These are phyloP conservation scores for Penicillium sp. DNA, from an alignment of 2,329 filamentous ascomycete genomes.

Conservation along the genomic window DNA sequence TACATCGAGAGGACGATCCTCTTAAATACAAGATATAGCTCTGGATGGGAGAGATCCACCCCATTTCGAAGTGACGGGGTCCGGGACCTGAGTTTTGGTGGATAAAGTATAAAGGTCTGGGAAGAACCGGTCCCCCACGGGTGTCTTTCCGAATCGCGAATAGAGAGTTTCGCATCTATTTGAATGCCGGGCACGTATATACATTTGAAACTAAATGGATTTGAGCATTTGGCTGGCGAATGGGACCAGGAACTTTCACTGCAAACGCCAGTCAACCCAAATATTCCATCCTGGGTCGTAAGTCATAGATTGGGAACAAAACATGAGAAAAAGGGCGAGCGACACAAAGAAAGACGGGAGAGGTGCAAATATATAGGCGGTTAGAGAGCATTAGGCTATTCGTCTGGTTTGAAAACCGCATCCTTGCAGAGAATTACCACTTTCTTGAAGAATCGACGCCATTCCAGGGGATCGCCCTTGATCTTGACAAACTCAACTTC, in stretches of 20 bases:
- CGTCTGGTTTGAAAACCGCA: constrained; percentile 66
- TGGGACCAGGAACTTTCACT: neutral
- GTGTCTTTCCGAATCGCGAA: neutral
- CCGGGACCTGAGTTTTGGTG: neutral
- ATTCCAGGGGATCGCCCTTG: constrained; percentile 94
- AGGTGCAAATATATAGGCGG: neutral
- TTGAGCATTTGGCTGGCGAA: neutral
- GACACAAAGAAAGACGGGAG: neutral
- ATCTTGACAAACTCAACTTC: constrained; percentile 91
- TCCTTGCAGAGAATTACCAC: constrained; percentile 86
- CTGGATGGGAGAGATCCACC: neutral
- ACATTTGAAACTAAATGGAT: constrained; percentile 1
- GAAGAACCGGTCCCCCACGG: neutral
- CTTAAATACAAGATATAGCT: neutral
- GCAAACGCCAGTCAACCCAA: constrained; percentile 5
- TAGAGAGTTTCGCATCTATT: neutral
- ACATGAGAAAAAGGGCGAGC: neutral
- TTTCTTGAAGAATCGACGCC: constrained; percentile 95
- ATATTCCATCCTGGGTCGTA: constrained; percentile 7
- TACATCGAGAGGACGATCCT: neutral
- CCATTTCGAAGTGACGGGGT: neutral
- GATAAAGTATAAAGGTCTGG: neutral
- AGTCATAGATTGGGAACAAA: constrained; percentile 11
- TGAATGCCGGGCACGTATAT: neutral
- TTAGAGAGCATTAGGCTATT: constrained; percentile 15